Base-by-base conservation (phyloP, 192 early-diverging fungal genomes). In the Entomortierella beljakovae region DNA sequence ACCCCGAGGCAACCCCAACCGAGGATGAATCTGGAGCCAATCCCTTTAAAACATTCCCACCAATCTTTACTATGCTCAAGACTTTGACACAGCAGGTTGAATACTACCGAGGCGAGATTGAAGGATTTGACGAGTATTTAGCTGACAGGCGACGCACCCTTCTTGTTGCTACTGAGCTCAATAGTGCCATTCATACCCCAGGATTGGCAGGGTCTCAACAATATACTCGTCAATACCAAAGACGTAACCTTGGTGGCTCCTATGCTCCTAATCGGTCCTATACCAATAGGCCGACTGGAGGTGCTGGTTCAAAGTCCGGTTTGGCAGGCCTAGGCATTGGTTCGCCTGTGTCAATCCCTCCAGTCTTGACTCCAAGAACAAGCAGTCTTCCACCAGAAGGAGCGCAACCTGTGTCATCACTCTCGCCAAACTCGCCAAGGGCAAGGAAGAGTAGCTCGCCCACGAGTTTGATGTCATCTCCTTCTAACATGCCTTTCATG, bases 51-150 rank as follows among this genome's bases (percentile, higher is more conserved):
- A 83, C 82, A 7, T 88, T 84, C 57, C 88, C 88, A 7, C 89
- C 87, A 0, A 83, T 94, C 38, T 90, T 92, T 68, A 91, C 91
- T 2, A 85, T 90, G 35, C 68, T 93, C 31, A 73, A 82, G 46
- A 88, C 87, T 5, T 68, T 94, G 33, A 87, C 88, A 5, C 82
- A 87, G 43, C 92, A 93, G 77, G 85, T 93, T 35, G 89, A 88
- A 49, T 87, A 87, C 53, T 88, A 90, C 71, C 82, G 88, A 22
- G 81, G 84, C 22, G 83, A 85, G 38, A 82, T 91, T 37, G 82
- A 82, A 54, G 76, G 67, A 15, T 94, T 92, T 81, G 90, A 92
- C 53, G 70, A 80, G 20, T 71, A 81, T 25, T 68, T 93, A 33
- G 71, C 83, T 50, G 81, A 89, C 55, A 76, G 87, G 26, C 80